Conservation (phyloP, 2,329 filamentous ascomycete genomes). For the Phaeosphaeriaceae sp. region DNA sequence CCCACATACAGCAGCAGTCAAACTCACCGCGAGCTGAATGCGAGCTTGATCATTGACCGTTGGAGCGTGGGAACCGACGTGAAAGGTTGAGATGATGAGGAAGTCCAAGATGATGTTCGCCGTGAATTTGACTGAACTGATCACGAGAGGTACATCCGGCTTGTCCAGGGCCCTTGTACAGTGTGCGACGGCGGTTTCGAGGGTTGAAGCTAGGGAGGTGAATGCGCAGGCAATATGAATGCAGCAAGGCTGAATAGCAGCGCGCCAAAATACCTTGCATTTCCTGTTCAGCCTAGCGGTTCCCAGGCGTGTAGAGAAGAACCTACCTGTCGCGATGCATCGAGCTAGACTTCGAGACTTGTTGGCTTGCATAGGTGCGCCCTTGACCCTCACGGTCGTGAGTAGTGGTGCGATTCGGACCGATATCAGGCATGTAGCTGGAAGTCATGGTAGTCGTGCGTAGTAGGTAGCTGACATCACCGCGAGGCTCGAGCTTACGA, state of each 20-base stretch:
- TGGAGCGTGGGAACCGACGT: conserved; percentile 61
- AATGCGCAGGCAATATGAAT: conserved; percentile 72
- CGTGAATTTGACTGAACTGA: conserved; percentile 67
- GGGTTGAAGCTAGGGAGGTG: conserved; percentile 64
- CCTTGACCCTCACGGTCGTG: too few species aligned
- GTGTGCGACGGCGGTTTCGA: conserved; percentile 68
- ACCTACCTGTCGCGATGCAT: too few species aligned
- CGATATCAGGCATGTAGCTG: too few species aligned
- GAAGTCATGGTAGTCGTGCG: too few species aligned
- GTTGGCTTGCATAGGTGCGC: too few species aligned
- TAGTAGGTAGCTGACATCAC: too few species aligned
- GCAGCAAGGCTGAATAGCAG: conserved; percentile 67
- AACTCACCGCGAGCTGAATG: conserved; percentile 64
- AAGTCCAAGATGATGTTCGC: conserved; percentile 72
- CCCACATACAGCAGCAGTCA: conserved; percentile 50
- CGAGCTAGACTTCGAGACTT: too few species aligned
- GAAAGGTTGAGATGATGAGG: conserved; percentile 69
- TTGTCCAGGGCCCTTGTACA: conserved; percentile 70
- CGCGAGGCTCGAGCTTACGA: too few species aligned
- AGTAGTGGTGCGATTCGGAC: too few species aligned
- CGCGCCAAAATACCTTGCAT: conserved; percentile 63
- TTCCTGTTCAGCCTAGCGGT: too few species aligned
- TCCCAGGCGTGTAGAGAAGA: too few species aligned
- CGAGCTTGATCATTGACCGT: conserved; percentile 69
- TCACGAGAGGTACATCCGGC: conserved; percentile 71